Evolutionary conservation across 1,284 basidiomycete species (phyloP).

Genomic region (Hemileia vastatrix): DNA sequence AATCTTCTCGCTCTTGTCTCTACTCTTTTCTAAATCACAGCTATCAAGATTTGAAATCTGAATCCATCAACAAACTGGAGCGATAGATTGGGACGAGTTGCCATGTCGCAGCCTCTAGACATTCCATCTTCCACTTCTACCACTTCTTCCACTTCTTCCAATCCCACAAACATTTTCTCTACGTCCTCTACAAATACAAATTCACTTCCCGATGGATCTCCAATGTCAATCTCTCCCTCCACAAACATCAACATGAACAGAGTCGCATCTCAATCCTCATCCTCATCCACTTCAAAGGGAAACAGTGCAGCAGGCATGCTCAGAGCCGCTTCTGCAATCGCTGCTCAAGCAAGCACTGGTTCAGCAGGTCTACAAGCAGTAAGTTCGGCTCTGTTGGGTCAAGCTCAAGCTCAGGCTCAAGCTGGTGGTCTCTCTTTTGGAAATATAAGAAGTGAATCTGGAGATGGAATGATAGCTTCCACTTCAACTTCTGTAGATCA

Average conservation of each 20-base stretch:
- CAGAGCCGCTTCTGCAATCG: conserved; percentile 30
- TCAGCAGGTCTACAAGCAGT: conserved; percentile 31
- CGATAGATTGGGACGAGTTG: too few species aligned
- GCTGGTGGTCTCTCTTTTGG: conserved; percentile 4
- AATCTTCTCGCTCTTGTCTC: neutral
- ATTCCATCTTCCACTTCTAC: too few species aligned
- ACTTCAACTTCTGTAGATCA: neutral
- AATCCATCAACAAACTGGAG: too few species aligned
- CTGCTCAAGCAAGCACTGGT: conserved; percentile 29
- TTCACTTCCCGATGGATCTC: too few species aligned
- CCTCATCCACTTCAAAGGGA: neutral
- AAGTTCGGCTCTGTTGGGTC: conserved; percentile 30
- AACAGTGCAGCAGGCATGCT: conserved; percentile 31
- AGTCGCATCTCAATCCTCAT: neutral
- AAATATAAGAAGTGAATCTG: neutral
- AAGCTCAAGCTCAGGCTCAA: conserved; percentile 29
- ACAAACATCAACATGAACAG: neutral
- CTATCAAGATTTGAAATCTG: too few species aligned
- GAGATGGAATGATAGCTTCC: too few species aligned
- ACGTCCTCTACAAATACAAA: too few species aligned
- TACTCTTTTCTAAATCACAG: neutral
- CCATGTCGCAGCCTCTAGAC: too few species aligned
- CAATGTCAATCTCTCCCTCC: neutral
- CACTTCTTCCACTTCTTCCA: too few species aligned
- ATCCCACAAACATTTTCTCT: too few species aligned